Evolutionary conservation across 2,329 filamentous ascomycete genomes (phyloP), one percentile per base, ranked within the genome.

Genomic region (Xylaria sp.): DNA sequence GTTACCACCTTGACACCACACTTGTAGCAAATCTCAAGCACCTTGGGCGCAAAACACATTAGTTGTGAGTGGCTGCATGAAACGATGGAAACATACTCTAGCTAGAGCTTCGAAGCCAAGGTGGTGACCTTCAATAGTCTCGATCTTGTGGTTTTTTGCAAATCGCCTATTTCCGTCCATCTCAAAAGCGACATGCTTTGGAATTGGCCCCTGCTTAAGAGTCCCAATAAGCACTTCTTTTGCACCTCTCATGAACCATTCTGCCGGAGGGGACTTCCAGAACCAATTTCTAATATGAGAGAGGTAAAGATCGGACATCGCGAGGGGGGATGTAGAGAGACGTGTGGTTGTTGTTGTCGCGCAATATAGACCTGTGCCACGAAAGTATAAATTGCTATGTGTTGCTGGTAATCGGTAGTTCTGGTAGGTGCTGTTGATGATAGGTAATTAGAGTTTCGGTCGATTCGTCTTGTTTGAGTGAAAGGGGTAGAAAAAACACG

Each of bases 91-190:
- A 81, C 88, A 62, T 83, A 95, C 93, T 78, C 91, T 90, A 58
- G 95, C 96, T 69, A 99, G 84, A 34, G 96, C 94, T 82, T 99
- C 96, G 75, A 98, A 99, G 2, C 96, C 96, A 74, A 97, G 83
- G 78, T 97, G 94, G 79, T 99, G 96, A 28, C 96, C 96, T 81
- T 99, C 95, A 39, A 98, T 90, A 0, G 94, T 97, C 83, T 99
- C 96, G 78, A 99, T 97, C 72, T 95, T 90, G 82, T 96, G 93
- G 70, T 87, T 92, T 69, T 93, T 88, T 15, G 96, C 96, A 83
- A 97, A 99, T 53, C 96, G 91, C 76, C 96, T 86, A 81, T 99
- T 99, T 64, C 96, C 96, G 79, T 99, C 96, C 96, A 99, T 99
- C 74, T 97, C 95, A 78, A 99, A 99, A n/a, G 96, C 96, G 68